These are phyloP conservation scores for Mycena alexandri DNA, from an alignment of 768 basidiomycete genomes.

Conservation along the genomic window DNA sequence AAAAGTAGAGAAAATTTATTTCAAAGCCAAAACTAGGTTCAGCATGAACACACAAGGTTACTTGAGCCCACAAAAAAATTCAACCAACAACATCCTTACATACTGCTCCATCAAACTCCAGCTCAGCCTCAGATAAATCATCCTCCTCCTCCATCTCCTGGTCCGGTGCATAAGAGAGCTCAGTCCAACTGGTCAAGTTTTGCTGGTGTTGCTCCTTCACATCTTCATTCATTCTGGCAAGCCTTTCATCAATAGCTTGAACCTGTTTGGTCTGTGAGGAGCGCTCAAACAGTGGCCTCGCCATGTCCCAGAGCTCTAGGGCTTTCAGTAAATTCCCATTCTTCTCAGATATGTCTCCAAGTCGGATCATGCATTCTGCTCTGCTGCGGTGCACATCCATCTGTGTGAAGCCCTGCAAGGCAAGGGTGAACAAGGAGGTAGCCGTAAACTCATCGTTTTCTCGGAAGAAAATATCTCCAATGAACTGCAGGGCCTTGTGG, in stretches of 20 bases:
- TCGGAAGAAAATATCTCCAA: not conserved
- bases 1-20: no score
- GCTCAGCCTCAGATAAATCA: no score
- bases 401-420: not conserved
- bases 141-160: not conserved
- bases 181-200: no score
- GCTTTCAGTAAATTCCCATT: not conserved
- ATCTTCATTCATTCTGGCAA: not conserved
- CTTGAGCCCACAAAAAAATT: no score
- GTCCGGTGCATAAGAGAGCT: no score
- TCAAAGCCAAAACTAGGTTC: no score
- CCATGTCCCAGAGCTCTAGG: not conserved
- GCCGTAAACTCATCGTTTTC: not conserved
- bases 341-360: not conserved
- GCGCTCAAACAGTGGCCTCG: not conserved
- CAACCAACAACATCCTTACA: no score
- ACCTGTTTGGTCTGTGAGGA: not conserved
- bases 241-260: not conserved
- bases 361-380: not conserved
- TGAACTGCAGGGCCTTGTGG: not conserved
- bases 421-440: not conserved
- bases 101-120: no score
- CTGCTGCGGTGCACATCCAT: constrained; percentile 8
- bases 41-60: no score
- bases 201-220: not conserved